Evolutionary conservation across 176 grass and related monocot genomes (phyloP).

Genomic region (Ananas comosus): DNA sequence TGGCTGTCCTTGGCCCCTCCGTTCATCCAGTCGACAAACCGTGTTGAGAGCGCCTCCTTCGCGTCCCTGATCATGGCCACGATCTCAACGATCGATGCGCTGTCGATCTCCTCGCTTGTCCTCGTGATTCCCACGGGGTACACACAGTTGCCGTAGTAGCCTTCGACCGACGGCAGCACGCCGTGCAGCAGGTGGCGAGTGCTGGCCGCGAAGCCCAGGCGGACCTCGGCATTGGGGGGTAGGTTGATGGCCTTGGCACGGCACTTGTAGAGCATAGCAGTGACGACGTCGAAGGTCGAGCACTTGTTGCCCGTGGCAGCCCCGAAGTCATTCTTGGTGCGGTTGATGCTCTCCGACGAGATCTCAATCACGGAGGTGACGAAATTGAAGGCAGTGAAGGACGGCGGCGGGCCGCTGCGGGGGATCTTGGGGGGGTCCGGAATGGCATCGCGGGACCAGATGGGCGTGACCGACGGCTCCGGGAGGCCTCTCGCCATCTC

Average conservation of each 20-base stretch:
- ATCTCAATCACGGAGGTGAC: slow-evolving; percentile 53
- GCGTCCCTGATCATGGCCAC: slow-evolving; percentile 62
- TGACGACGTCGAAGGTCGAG: slow-evolving; percentile 74
- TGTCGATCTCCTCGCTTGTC: slow-evolving; percentile 19
- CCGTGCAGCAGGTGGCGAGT: slow-evolving; percentile 52
- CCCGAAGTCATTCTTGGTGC: slow-evolving; percentile 41
- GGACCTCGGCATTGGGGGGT: slow-evolving; percentile 36
- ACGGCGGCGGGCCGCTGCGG: slow-evolving; percentile 21
- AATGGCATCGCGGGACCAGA: slow-evolving; percentile 59
- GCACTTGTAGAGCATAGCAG: slow-evolving; percentile 55
- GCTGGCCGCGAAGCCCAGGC: slow-evolving; percentile 69
- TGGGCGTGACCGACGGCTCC: slow-evolving; percentile 34
- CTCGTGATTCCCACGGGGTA: slow-evolving; percentile 50
- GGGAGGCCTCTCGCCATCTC: slow-evolving; percentile 55
- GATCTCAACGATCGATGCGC: slow-evolving; percentile 36
- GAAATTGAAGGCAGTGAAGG: slow-evolving; percentile 59
- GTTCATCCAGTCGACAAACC: slow-evolving; percentile 63
- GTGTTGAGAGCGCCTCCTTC: slow-evolving; percentile 39
- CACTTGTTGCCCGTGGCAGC: slow-evolving; percentile 37
- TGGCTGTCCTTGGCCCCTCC: slow-evolving; percentile 39
- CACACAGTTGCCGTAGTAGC: slow-evolving; percentile 79
- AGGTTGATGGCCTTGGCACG: slow-evolving; percentile 43
- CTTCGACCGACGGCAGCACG: slow-evolving; percentile 47
- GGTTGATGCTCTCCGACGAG: slow-evolving; percentile 41
- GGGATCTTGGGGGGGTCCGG: slow-evolving; percentile 51